Evolutionary conservation across 345 rosid species (phyloP), one percentile per base, ranked within the genome.

Genomic region (Lepidium africanum): DNA sequence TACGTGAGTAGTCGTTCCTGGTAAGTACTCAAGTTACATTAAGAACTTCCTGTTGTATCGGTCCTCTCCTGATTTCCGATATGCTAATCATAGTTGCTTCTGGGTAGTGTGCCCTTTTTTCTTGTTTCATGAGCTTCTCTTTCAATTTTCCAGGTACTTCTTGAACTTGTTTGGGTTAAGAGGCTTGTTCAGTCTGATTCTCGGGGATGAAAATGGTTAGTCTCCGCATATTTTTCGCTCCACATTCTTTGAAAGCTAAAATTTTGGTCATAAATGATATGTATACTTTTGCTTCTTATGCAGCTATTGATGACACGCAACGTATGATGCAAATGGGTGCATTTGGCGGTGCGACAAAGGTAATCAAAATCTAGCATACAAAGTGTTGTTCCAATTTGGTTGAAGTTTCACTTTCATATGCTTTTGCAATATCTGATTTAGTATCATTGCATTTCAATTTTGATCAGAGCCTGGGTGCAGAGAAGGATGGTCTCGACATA

Each of bases 281-380:
- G 6, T 30, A 35, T 53, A 32, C 16, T 39, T 51, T 10, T 75
- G 48, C 53, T 52, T 58, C 39, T 14, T 47, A 40, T 76, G 84
- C 91, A 91, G 99, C 97, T 51, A 84, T 74, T 53, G 97, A 95
- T 67, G 99, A 91, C 78, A 89, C 97, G 0, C 99, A 91, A 64
- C 89, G 96, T 5, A 95, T 95, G 99, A 95, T 95, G 99, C 99
- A 95, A 84, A 95, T 91, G 99, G 80, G 97, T 80, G 99, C 97
- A 2, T 81, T 95, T 77, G 99, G 99, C 61, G 96, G 91, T 79
- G 84, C 99, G n/a, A 16, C 91, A 67, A 91, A 84, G 96, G 99
- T 94, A 83, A 41, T 40, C 17, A 37, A 5, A 7, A 38, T 5
- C 33, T 30, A 30, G 33, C 33, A 30, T 45, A 12, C 36, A 49